phyloP scores from a whole-genome alignment of 805 yeast species.

The Nakazawaea anatomiae region DNA sequence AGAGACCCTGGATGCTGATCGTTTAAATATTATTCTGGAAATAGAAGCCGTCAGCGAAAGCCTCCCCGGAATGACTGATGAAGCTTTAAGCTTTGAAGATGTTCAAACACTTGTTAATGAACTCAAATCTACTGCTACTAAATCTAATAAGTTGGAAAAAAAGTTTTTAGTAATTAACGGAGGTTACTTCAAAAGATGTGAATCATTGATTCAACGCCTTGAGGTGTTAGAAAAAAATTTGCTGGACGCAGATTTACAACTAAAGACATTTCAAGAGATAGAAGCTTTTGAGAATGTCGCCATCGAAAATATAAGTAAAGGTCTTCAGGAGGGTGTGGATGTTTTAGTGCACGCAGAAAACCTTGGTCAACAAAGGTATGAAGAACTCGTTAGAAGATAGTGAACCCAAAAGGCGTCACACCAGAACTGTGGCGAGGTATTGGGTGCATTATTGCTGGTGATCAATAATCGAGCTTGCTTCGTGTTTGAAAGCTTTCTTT shows the following conservation, averaged over 20 bases:
- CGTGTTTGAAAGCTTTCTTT: too few relatives aligned
- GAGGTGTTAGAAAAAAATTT: conserved; percentile 14
- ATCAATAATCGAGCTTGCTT: too few relatives aligned
- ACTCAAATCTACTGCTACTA: conserved; percentile 12
- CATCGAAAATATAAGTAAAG: conserved; percentile 6
- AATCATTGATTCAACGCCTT: conserved; percentile 14
- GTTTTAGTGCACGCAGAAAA: conserved; percentile 10
- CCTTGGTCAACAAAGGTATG: conserved; percentile 12
- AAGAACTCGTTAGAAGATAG: conserved; percentile 4
- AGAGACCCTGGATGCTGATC: neutral
- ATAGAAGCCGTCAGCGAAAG: neutral
- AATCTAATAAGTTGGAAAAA: conserved; percentile 24
- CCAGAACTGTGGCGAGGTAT: too few relatives aligned
- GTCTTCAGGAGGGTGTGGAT: conserved; percentile 11
- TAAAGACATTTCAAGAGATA: conserved; percentile 12
- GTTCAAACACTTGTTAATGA: conserved; percentile 8
- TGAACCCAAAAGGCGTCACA: too few relatives aligned
- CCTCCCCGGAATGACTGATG: conserved; percentile 2
- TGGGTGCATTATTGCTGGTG: too few relatives aligned
- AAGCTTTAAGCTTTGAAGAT: conserved; percentile 15
- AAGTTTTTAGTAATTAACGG: conserved; percentile 21
- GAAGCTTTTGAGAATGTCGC: conserved; percentile 10
- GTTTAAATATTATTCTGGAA: neutral
- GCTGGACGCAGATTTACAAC: conserved; percentile 8
- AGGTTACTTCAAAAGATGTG: conserved; percentile 28